These are phyloP conservation scores for Flaveria robusta DNA, from an alignment of 129 eudicot genomes.

Conservation along the genomic window DNA sequence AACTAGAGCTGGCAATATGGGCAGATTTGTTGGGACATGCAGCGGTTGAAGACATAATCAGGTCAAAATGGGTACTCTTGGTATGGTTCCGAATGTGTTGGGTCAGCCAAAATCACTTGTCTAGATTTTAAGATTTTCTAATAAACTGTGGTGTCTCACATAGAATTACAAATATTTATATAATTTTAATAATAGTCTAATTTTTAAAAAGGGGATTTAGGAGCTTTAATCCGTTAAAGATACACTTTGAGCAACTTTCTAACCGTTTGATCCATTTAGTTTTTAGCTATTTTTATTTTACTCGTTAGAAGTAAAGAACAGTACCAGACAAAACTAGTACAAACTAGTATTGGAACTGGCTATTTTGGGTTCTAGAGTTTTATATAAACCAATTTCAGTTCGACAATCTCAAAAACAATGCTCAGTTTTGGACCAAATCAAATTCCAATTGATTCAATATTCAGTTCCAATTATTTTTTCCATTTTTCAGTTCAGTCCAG, in stretches of 20 bases:
- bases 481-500: not conserved
- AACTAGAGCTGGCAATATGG: not conserved
- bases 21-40: not conserved
- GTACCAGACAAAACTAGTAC: not conserved
- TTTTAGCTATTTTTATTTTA: not conserved
- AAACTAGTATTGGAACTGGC: not conserved
- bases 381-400: not conserved
- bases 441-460: not conserved
- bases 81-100: not conserved
- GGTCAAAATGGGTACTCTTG: slow-evolving; percentile 1
- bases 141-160: not conserved
- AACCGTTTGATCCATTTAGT: not conserved
- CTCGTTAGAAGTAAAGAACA: not conserved
- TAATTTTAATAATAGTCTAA: not conserved
- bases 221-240: not conserved
- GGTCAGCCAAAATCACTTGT: not conserved
- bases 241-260: not conserved
- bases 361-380: not conserved
- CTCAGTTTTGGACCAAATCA: not conserved
- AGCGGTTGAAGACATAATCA: not conserved
- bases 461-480: not conserved
- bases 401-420: not conserved
- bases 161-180: not conserved
- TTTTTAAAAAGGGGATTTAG: not conserved
- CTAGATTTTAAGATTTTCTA: not conserved